Evolutionary conservation across 768 basidiomycete species (phyloP).

Genomic region (Pleurotus ostreatus): DNA sequence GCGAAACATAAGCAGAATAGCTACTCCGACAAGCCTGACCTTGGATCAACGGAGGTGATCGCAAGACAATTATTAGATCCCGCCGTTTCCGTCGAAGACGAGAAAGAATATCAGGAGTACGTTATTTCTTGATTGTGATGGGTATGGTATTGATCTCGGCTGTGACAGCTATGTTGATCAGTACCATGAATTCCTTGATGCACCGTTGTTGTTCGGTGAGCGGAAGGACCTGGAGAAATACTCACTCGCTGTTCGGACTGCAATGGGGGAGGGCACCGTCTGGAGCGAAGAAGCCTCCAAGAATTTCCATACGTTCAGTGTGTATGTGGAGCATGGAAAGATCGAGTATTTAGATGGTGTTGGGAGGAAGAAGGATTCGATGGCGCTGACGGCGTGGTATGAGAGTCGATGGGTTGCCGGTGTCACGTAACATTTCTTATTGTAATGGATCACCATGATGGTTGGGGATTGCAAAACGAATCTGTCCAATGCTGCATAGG

Average conservation of each 20-base stretch:
- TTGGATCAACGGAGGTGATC: constrained; percentile 54
- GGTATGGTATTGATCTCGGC: not conserved
- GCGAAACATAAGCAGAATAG: constrained; percentile 23
- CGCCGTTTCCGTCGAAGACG: constrained; percentile 57
- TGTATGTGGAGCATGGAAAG: constrained; percentile 40
- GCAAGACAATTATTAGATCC: constrained; percentile 60
- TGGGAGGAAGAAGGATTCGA: constrained; percentile 23
- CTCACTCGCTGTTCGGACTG: constrained; percentile 45
- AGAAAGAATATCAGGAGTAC: constrained; percentile 70
- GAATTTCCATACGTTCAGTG: constrained; percentile 27
- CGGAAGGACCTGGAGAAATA: constrained; percentile 58
- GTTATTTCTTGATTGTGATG: constrained; percentile 14
- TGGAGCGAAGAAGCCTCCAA: constrained; percentile 36
- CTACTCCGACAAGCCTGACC: constrained; percentile 18
- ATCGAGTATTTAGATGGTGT: constrained; percentile 30
- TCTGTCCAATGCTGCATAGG: not conserved
- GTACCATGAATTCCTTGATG: constrained; percentile 59
- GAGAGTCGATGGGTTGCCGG: constrained; percentile 32
- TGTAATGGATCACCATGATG: too few species aligned
- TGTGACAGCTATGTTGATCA: constrained; percentile 60
- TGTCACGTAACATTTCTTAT: constrained; percentile 5
- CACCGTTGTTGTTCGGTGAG: constrained; percentile 50
- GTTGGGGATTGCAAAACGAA: too few species aligned
- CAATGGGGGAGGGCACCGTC: constrained; percentile 32
- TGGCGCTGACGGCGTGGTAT: constrained; percentile 39